Evolutionary conservation across 257 asterid genomes (phyloP), one percentile per base, ranked within the genome.

Genomic region (Mentha longifolia): DNA sequence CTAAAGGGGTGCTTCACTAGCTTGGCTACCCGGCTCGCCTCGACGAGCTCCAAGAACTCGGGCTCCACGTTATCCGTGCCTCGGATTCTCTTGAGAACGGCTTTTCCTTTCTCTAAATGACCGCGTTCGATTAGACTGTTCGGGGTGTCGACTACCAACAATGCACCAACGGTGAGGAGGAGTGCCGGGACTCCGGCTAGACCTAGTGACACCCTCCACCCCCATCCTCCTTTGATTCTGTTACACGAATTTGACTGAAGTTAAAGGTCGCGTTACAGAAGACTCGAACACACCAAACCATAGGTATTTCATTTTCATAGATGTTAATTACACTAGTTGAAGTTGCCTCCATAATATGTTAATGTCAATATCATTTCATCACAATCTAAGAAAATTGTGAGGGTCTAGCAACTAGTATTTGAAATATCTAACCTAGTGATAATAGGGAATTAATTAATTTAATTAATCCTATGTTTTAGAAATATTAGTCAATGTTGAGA

Each of bases 81-180:
- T 6, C 98, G 84, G 63, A 93, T 93, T 46, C 30, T 86, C 73
- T 73, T 80, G 14, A 93, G 86, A 7, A 91, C 95, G 15, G 81
- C 72, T 67, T 89, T 93, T 45, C 97, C 97, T 72, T 93, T 68
- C 2, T 93, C 97, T 25, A 91, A 39, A 28, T 65, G 84, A 14
- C 96, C 98, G 0, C 98, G 85, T 37, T 91, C 96, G 1, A 93
- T 93, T 31, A 93, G 73, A 60, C 98, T 90, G 85, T 93, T 93
- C 0, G 97, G 98, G 1, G 98, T 93, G 57, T 93, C 98, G 13
- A 80, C 85, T 17, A 93, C 90, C 25, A 89, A 11, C 14, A 93
- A 19, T 16, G 97, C 90, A 3, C 98, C 98, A 0, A 93, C 0
- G 0, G 97, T 93, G 33, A 93, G 77, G 45, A 93, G 89, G 3